Conservation (phyloP, 2,329 filamentous ascomycete genomes). For the Diaporthe citri region DNA sequence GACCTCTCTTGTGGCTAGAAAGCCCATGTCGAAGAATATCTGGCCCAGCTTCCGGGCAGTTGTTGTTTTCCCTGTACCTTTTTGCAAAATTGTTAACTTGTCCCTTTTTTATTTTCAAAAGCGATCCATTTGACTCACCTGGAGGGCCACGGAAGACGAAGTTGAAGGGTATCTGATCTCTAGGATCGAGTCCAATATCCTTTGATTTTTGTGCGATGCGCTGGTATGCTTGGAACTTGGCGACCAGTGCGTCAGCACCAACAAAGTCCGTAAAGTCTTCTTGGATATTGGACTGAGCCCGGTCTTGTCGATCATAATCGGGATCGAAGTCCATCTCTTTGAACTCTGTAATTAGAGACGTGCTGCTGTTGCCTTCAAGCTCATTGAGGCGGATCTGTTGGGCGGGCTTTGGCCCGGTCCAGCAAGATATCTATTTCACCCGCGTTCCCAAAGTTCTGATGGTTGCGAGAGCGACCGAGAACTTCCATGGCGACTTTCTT, state of each 20-base stretch:
- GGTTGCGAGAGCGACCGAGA: background rate
- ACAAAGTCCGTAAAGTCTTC: background rate
- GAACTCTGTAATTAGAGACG: background rate
- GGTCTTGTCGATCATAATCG: background rate
- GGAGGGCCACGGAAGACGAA: background rate
- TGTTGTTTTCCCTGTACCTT: background rate
- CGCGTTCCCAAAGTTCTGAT: background rate
- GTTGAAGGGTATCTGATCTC: background rate
- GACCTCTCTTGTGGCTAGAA: background rate
- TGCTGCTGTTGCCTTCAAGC: background rate
- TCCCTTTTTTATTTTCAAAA: background rate
- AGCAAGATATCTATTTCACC: background rate
- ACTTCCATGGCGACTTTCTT: background rate
- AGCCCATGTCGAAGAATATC: conserved; percentile 1
- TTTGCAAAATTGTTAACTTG: background rate
- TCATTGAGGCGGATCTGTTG: background rate
- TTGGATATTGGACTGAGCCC: background rate
- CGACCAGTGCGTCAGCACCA: background rate
- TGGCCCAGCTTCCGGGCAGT: background rate
- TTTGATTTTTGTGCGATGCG: background rate
- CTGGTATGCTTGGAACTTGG: background rate
- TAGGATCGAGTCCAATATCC: background rate
- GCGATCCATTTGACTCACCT: background rate
- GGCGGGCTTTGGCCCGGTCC: background rate
- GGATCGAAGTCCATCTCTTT: background rate